phyloP scores from a whole-genome alignment of 352 stramenopile species.

The Hyaloperonospora arabidopsidis region DNA sequence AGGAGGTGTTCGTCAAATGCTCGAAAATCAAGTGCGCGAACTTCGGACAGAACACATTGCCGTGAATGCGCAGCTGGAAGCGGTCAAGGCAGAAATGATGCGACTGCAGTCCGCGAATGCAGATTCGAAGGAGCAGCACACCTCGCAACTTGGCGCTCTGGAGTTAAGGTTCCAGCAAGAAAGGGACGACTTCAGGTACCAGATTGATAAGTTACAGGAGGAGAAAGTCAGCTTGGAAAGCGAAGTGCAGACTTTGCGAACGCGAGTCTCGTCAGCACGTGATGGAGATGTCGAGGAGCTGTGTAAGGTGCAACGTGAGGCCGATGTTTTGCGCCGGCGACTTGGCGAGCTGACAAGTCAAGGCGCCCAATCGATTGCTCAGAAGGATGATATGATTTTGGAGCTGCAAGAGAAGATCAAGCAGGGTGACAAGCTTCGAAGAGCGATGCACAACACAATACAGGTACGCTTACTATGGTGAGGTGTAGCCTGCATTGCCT shows the following conservation, averaged over 20 bases:
- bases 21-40: conserved; percentile 64
- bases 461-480: conserved; percentile 36
- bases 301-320: conserved; percentile 61
- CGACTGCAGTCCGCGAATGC: conserved; percentile 33
- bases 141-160: conserved; percentile 23
- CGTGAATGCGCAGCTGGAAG: conserved; percentile 76
- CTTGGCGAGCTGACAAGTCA: conserved; percentile 59
- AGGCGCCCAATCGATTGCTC: conserved; percentile 50
- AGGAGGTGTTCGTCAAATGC: conserved; percentile 55
- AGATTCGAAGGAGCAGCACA: conserved; percentile 34
- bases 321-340: conserved; percentile 57
- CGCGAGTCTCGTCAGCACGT: conserved; percentile 39
- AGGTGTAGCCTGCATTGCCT: not conserved
- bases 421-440: conserved; percentile 75
- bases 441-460: conserved; percentile 98
- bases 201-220: conserved; percentile 61
- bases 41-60: conserved; percentile 65
- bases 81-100: conserved; percentile 66
- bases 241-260: conserved; percentile 56
- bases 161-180: conserved; percentile 40
- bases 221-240: conserved; percentile 70
- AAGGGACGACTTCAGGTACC: conserved; percentile 24
- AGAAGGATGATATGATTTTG: conserved; percentile 61
- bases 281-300: conserved; percentile 64
- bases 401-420: conserved; percentile 70